These are phyloP conservation scores for Delonix regia DNA, from an alignment of 306 rosid genomes.

Conservation along the genomic window DNA sequence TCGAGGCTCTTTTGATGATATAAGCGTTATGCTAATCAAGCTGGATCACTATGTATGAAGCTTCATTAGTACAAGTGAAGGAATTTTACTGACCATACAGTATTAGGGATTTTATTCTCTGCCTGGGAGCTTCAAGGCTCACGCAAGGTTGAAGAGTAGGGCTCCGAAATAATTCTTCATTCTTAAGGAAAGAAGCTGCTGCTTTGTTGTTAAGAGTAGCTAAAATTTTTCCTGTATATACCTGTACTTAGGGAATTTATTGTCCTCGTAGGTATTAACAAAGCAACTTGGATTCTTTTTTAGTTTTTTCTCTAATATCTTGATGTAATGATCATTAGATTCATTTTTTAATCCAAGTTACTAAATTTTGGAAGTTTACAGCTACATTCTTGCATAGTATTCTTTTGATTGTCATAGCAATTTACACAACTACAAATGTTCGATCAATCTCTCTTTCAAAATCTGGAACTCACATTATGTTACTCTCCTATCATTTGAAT, in stretches of 20 bases:
- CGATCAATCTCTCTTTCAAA: not conserved
- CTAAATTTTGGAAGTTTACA: not conserved
- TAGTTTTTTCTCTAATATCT: not conserved
- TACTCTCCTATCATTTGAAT: not conserved
- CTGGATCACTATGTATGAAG: slow-evolving; percentile 56
- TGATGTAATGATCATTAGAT: not conserved
- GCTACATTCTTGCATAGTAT: not conserved
- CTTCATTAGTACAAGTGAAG: slow-evolving; percentile 24
- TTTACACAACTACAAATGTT: not conserved
- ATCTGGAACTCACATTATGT: not conserved
- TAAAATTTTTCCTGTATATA: not conserved
- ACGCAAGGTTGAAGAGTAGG: not conserved
- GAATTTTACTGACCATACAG: slow-evolving; percentile 7
- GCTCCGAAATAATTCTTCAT: not conserved
- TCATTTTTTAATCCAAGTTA: not conserved
- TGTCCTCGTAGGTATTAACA: not conserved
- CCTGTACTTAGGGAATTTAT: not conserved
- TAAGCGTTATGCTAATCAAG: slow-evolving; percentile 82
- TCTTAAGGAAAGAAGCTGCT: slow-evolving; percentile 8
- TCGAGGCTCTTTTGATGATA: slow-evolving; percentile 84
- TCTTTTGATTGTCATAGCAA: not conserved
- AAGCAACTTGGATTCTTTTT: not conserved
- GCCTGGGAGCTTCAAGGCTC: not conserved
- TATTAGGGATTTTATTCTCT: not conserved
- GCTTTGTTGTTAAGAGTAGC: not conserved